Conservation (phyloP, 257 asterid genomes). For the Salvia rosmarinus region DNA sequence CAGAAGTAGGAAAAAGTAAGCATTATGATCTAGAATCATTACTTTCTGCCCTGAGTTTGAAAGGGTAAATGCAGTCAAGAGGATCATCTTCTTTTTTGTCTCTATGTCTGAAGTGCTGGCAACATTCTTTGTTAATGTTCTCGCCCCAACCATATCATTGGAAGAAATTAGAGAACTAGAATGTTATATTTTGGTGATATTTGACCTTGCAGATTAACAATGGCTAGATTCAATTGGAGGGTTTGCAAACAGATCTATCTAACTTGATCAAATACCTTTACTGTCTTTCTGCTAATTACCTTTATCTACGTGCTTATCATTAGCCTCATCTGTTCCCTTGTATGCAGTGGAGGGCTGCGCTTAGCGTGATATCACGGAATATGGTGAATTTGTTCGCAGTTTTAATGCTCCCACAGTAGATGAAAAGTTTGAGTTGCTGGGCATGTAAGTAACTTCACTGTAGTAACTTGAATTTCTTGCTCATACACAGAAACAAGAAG, state of each 20-base stretch:
- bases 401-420: constrained; percentile 97
- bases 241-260: background rate
- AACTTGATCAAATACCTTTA: background rate
- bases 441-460: constrained; percentile 71
- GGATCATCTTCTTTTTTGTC: background rate
- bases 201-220: constrained; percentile 19
- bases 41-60: background rate
- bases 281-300: constrained; percentile 3
- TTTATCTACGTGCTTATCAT: background rate
- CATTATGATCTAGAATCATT: background rate
- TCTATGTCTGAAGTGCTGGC: background rate
- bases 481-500: background rate
- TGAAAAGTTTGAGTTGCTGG: constrained; percentile 91
- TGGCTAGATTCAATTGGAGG: constrained; percentile 18
- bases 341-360: constrained; percentile 87
- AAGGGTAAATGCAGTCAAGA: background rate
- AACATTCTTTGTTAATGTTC: background rate
- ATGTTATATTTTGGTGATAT: constrained; percentile 13
- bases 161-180: background rate
- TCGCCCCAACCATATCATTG: background rate
- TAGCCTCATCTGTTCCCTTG: constrained; percentile 11
- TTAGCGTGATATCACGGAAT: constrained; percentile 98
- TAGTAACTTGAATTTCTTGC: constrained; percentile 14
- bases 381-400: constrained; percentile 94
- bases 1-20: background rate